These are phyloP conservation scores for Scedosporium apiospermum DNA, from an alignment of 2,329 filamentous ascomycete species.

Conservation along the genomic window DNA sequence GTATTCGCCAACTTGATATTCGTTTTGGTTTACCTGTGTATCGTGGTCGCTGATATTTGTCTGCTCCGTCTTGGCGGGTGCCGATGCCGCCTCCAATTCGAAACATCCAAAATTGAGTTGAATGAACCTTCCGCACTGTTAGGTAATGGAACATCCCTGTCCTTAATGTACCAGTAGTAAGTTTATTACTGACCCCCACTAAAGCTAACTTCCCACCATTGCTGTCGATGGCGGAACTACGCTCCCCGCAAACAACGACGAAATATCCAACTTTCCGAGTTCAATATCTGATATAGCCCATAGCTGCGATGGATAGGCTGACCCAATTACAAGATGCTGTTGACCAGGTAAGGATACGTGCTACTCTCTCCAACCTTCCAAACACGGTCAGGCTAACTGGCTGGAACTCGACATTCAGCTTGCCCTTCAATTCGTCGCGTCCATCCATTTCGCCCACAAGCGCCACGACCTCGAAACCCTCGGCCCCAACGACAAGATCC, in stretches of 20 bases:
- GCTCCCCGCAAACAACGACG: not conserved
- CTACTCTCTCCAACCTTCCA: not conserved
- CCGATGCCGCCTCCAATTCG: too few relatives aligned
- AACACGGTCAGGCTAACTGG: not conserved
- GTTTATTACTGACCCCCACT: too few relatives aligned
- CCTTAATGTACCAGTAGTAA: too few relatives aligned
- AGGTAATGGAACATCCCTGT: too few relatives aligned
- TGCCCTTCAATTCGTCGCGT: conserved; percentile 58
- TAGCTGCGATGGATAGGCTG: conserved; percentile 60
- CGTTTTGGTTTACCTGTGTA: too few relatives aligned
- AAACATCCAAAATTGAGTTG: too few relatives aligned
- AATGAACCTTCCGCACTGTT: too few relatives aligned
- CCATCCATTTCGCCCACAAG: conserved; percentile 54
- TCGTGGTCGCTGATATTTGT: too few relatives aligned
- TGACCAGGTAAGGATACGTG: conserved; percentile 51
- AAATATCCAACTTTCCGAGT: not conserved
- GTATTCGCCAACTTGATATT: too few relatives aligned
- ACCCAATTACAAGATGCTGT: conserved; percentile 81
- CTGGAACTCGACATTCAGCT: conserved; percentile 33
- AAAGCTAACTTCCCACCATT: too few relatives aligned
- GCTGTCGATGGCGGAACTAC: not conserved
- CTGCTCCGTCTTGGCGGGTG: too few relatives aligned
- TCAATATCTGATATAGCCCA: not conserved
- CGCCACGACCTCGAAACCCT: conserved; percentile 59
- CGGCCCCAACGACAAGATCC: conserved; percentile 46